Evolutionary conservation across 2,329 filamentous ascomycete species (phyloP).

Genomic region (Dothideomycetes sp.): DNA sequence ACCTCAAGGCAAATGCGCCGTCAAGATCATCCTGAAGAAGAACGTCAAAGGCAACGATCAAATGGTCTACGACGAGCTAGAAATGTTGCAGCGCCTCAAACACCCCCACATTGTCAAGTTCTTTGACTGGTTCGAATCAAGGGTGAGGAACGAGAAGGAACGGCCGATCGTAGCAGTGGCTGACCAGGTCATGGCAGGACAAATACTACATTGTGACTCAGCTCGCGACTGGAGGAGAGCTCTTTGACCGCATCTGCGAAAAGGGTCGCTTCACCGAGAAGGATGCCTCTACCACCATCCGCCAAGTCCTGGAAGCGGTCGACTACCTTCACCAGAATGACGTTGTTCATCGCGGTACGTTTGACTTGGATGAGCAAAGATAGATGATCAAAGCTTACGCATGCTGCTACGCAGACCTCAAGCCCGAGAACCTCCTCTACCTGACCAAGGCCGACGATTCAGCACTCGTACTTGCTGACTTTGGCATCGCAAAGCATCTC

Average conservation of each 20-base stretch:
- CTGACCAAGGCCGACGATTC: conserved; percentile 69
- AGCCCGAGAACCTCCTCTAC: conserved; percentile 95
- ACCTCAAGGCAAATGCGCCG: conserved; percentile 74
- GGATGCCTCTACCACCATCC: conserved; percentile 91
- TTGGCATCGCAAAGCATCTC: conserved; percentile 97
- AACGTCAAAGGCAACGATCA: conserved; percentile 96
- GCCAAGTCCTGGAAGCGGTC: conserved; percentile 85
- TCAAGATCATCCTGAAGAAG: conserved; percentile 99
- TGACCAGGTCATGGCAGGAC: conserved; percentile 51
- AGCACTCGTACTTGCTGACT: conserved; percentile 86
- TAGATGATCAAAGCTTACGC: conserved; percentile 7
- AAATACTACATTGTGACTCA: conserved; percentile 99
- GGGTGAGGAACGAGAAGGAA: conserved; percentile 46
- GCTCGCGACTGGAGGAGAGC: conserved; percentile 86
- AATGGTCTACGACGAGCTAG: conserved; percentile 97
- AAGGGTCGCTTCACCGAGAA: conserved; percentile 98
- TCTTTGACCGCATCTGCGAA: conserved; percentile 97
- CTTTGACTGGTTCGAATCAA: conserved; percentile 97
- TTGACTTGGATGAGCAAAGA: background rate
- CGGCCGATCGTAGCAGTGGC: background rate
- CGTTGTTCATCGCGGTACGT: conserved; percentile 83
- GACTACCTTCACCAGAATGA: conserved; percentile 91
- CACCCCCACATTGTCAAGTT: conserved; percentile 97
- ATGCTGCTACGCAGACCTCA: conserved; percentile 60
- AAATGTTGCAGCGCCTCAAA: conserved; percentile 81